Percentiles rank a stretch among this genome's conserved stretches.
phyloP scores from a whole-genome alignment of 2,329 filamentous ascomycete species.

The Chalaropsis ovoidea region DNA sequence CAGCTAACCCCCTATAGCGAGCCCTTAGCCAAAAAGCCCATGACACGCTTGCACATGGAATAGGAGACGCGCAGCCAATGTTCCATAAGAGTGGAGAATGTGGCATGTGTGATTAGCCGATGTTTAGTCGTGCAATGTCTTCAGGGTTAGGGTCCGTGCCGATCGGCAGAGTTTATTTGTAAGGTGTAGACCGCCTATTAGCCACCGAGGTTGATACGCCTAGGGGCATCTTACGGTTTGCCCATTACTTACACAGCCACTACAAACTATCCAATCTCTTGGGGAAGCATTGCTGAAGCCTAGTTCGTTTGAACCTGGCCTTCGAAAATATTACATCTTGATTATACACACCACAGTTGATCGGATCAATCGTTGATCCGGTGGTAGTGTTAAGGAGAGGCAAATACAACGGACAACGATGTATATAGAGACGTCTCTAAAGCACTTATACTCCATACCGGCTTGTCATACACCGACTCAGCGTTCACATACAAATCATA shows the following conservation, averaged over 20 bases:
- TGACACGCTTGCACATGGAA: not conserved
- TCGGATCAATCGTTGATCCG: conserved; percentile 4
- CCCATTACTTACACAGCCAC: not conserved
- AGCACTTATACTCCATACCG: no score
- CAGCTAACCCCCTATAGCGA: conserved; percentile 3
- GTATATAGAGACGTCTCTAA: not conserved
- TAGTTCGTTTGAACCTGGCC: not conserved
- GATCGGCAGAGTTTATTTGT: not conserved
- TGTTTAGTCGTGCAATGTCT: not conserved
- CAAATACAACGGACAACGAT: not conserved
- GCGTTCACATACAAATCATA: no score
- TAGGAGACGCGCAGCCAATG: conserved; percentile 2
- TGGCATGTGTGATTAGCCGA: not conserved
- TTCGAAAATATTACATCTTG: not conserved
- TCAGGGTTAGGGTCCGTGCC: not conserved
- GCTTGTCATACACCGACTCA: no score
- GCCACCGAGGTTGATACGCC: not conserved
- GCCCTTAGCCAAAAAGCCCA: not conserved
- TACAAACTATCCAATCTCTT: not conserved
- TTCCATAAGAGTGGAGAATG: not conserved
- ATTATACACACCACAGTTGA: not conserved
- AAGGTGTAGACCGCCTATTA: not conserved
- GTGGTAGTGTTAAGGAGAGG: not conserved
- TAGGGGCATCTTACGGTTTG: not conserved
- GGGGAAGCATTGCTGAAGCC: not conserved